Conservation (phyloP, 2,329 filamentous ascomycete species). For the Colletotrichum godetiae region DNA sequence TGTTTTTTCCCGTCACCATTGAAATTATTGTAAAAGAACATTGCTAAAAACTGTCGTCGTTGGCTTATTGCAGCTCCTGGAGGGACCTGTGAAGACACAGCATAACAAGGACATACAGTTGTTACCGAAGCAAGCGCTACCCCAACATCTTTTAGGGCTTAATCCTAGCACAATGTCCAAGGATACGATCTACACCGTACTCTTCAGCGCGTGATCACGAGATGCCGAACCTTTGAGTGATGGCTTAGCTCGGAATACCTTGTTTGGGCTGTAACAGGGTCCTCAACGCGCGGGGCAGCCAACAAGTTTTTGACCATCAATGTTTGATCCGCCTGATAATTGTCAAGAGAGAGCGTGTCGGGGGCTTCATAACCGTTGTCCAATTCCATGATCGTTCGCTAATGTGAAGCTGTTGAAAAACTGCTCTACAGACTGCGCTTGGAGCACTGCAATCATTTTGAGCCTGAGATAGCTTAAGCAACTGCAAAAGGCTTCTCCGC, state of each 20-base stretch:
- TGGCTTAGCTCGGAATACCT: neutral
- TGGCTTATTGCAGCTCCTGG: too few relatives aligned
- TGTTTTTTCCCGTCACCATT: too few relatives aligned
- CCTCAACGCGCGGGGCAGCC: neutral
- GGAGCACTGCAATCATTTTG: neutral
- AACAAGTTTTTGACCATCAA: neutral
- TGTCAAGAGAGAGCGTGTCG: too few relatives aligned
- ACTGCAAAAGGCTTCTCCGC: neutral
- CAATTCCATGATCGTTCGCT: neutral
- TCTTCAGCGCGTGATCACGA: neutral
- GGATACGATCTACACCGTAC: neutral
- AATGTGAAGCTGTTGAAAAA: neutral
- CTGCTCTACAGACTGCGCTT: too few relatives aligned
- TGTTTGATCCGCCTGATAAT: too few relatives aligned
- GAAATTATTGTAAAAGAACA: too few relatives aligned
- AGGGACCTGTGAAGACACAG: neutral
- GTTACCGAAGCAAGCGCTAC: too few relatives aligned
- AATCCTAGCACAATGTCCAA: neutral
- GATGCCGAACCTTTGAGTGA: neutral
- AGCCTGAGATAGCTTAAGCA: neutral
- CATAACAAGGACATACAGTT: neutral
- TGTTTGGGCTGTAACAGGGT: neutral
- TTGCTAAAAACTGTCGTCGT: too few relatives aligned
- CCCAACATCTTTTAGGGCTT: neutral
- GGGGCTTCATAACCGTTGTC: fast-evolving